Evolutionary conservation across 305 asterid genomes (phyloP).

Genomic region (Fraxinus sp.): DNA sequence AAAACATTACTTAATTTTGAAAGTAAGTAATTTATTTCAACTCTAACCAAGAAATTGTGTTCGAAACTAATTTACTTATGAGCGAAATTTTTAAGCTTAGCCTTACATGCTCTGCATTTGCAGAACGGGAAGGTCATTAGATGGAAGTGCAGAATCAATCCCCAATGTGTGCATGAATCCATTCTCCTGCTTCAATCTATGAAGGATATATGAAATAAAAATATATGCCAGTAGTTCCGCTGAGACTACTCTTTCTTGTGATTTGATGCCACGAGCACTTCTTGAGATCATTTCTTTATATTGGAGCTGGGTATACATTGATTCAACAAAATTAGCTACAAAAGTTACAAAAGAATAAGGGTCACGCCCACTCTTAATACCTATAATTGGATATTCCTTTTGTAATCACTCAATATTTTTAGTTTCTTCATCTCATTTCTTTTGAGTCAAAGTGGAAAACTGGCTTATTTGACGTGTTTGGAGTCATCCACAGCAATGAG

Average conservation of each 20-base stretch:
- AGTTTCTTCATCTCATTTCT: neutral
- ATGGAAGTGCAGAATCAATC: neutral
- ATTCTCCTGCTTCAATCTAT: neutral
- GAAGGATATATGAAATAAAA: neutral
- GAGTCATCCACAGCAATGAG: neutral
- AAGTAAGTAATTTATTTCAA: neutral
- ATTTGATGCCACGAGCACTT: neutral
- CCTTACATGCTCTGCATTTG: neutral
- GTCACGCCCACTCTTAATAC: neutral
- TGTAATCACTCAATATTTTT: neutral
- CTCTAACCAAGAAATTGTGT: neutral
- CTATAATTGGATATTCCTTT: neutral
- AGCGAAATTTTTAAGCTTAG: neutral
- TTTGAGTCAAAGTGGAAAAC: neutral
- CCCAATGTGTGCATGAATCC: neutral
- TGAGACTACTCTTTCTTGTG: neutral
- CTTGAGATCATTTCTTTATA: neutral
- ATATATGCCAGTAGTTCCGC: neutral
- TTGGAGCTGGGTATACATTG: neutral
- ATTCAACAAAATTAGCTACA: neutral
- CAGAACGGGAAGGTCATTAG: neutral
- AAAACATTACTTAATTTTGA: neutral
- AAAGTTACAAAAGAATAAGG: neutral
- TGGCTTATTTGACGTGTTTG: neutral
- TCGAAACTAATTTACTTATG: neutral